phyloP scores from a whole-genome alignment of 2,329 filamentous ascomycete species.

The Fulvia fulva region DNA sequence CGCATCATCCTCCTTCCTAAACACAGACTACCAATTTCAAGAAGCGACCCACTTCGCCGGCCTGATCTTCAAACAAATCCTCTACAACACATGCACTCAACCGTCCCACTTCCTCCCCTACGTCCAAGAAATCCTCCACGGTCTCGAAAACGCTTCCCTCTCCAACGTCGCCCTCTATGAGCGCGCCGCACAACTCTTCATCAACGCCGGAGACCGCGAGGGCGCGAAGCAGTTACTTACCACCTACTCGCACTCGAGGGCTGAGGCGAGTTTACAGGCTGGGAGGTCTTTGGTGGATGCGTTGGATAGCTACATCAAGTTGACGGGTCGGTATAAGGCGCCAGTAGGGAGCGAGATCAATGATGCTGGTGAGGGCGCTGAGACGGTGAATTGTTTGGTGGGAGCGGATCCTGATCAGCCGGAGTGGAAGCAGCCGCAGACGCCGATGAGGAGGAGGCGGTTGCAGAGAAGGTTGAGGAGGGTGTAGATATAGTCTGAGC shows the following conservation, averaged over 20 bases:
- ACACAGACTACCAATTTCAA: constrained; percentile 32
- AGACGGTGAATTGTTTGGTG: constrained; percentile 37
- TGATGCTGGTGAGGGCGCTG: constrained; percentile 31
- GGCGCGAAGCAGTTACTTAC: constrained; percentile 18
- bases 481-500: not conserved
- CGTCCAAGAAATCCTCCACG: constrained; percentile 17
- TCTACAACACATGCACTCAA: constrained; percentile 21
- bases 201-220: constrained; percentile 15
- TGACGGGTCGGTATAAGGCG: constrained; percentile 9
- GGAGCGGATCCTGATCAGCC: constrained; percentile 24
- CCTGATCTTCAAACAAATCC: constrained; percentile 19
- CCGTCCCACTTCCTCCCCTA: constrained; percentile 14
- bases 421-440: constrained; percentile 19
- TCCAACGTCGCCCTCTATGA: constrained; percentile 15
- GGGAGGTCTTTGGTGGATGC: constrained; percentile 14
- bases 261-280: constrained; percentile 8
- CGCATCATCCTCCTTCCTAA: constrained; percentile 33
- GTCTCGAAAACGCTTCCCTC: constrained; percentile 17
- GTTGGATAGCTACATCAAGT: constrained; percentile 16
- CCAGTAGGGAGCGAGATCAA: constrained; percentile 28
- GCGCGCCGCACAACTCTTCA: constrained; percentile 11
- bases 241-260: constrained; percentile 16
- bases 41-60: constrained; percentile 22
- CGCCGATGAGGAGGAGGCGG: constrained; percentile 6
- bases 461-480: not conserved